A percentile compares a stretch with the other conserved stretches of the same genome.
These are phyloP conservation scores for Cytospora mali DNA, from an alignment of 2,329 filamentous ascomycete species.

Conservation along the genomic window DNA sequence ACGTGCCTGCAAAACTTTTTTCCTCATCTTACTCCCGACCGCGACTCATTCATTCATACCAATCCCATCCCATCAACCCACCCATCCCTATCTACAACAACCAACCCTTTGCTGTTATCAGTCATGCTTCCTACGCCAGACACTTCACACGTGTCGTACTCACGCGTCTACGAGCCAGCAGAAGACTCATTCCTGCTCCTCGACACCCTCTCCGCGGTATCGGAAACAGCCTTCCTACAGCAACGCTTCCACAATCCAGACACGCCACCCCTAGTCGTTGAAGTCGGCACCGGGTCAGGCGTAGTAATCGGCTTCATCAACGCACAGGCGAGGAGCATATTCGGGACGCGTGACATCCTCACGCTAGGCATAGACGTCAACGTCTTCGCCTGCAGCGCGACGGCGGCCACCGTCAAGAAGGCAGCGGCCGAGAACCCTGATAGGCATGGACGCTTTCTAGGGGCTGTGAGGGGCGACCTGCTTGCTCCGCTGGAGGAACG, in stretches of 20 bases:
- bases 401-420: slow-evolving; percentile 66
- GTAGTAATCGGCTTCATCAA: slow-evolving; percentile 89
- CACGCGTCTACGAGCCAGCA: slow-evolving; percentile 89
- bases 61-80: background rate
- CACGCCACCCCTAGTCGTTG: slow-evolving; percentile 66
- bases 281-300: slow-evolving; percentile 89
- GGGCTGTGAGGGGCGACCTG: slow-evolving; percentile 72
- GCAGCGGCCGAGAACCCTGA: slow-evolving; percentile 41
- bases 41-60: background rate
- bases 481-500: slow-evolving; percentile 59
- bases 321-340: slow-evolving; percentile 71
- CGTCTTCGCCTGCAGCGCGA: slow-evolving; percentile 77
- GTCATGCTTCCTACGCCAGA: slow-evolving; percentile 90
- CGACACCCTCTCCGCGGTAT: slow-evolving; percentile 77
- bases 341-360: slow-evolving; percentile 71
- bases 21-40: background rate
- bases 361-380: slow-evolving; percentile 85
- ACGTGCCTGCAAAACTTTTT: slow-evolving; percentile 26
- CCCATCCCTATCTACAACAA: background rate
- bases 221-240: slow-evolving; percentile 71
- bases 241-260: slow-evolving; percentile 57
- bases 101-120: background rate
- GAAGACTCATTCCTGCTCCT: slow-evolving; percentile 95
- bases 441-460: slow-evolving; percentile 59
- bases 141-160: slow-evolving; percentile 87